Conservation (phyloP, 306 rosid genomes). For the Astragalus membranaceus region DNA sequence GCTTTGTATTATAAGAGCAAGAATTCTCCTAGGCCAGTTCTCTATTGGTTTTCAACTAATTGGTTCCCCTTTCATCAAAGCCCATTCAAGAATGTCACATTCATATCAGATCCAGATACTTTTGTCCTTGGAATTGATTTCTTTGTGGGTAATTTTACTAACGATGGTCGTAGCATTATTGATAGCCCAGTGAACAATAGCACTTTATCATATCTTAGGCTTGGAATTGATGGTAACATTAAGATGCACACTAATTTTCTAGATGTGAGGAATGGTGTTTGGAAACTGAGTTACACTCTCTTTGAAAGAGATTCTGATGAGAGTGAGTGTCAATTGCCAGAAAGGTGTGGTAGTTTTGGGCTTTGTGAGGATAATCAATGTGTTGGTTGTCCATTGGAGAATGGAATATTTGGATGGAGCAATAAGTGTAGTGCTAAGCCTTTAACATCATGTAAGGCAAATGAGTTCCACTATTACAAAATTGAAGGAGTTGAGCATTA, state of each 20-base stretch:
- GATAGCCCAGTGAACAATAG: too few species aligned
- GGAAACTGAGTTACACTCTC: slow-evolving; percentile 48
- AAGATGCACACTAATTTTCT: slow-evolving; percentile 43
- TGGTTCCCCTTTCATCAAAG: slow-evolving; percentile 17
- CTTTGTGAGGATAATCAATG: slow-evolving; percentile 55
- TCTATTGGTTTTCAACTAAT: slow-evolving; percentile 33
- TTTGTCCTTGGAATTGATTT: slow-evolving; percentile 28
- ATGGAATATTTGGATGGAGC: slow-evolving; percentile 57
- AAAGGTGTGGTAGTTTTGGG: slow-evolving; percentile 49
- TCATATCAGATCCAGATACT: slow-evolving; percentile 22
- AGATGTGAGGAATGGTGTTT: slow-evolving; percentile 36
- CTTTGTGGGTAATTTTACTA: too few species aligned
- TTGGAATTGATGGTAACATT: slow-evolving; percentile 70
- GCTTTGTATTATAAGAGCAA: slow-evolving; percentile 55
- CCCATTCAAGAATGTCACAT: slow-evolving; percentile 23
- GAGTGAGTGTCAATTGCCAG: slow-evolving; percentile 55
- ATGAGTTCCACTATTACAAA: slow-evolving; percentile 47
- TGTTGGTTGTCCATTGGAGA: slow-evolving; percentile 54
- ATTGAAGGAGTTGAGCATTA: slow-evolving; percentile 58
- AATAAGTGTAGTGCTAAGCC: slow-evolving; percentile 34
- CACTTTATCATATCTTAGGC: slow-evolving; percentile 53
- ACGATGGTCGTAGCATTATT: too few species aligned
- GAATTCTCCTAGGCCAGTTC: slow-evolving; percentile 41
- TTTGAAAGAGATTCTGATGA: slow-evolving; percentile 46
- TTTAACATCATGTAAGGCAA: slow-evolving; percentile 32